Base-by-base conservation (phyloP, 1,284 basidiomycete genomes). In the Moniliella sp. region DNA sequence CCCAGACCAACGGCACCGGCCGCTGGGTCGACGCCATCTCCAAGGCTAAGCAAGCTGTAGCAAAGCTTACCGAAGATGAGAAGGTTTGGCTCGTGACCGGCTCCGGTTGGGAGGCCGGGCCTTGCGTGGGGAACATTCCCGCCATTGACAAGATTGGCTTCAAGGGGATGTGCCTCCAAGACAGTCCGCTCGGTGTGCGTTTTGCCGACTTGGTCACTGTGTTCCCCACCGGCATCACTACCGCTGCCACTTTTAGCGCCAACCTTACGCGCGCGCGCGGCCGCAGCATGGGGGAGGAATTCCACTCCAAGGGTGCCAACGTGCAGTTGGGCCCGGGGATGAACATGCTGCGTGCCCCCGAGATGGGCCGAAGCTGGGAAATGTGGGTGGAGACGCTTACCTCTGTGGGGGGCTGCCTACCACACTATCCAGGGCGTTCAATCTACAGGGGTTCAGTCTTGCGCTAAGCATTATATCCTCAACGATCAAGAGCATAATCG, bases 331-430 rank as follows among this genome's bases (percentile, higher is more conserved):
- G 73, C 5, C 55, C 55, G 13, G 46, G 39, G 5, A 11, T 32
- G 10, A 35, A 18, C 28, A 29, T 8, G 30, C 28, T 33, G 33
- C 67, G 75, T n/a, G 65, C 65, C 1, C 69, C 74, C 4, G 69
- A 68, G 11, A 71, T 66, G 2, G 80, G 80, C 0, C 65, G 80
- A 7, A 80, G 78, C 58, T 84, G 77, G 77, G 79, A 84, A 64
- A 77, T 45, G 26, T 50, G 30, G 45, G 50, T 30, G 40, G 35
- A 15, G 45, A 51, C 25, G 49, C 53, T 14, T 55, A 48, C 36
- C 36, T 60, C 12, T 43, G 32, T 23, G 57, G 55, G 48, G 50
- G 31, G 49, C 38, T n/a, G 44, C 45, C 5, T 36, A 41, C 35
- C 35, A 44, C 23, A 46, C 44, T 2, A 44, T 54, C 7, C 42